These are phyloP conservation scores for Aurifilum marmelostoma DNA, from an alignment of 2,329 filamentous ascomycete species.

Conservation along the genomic window DNA sequence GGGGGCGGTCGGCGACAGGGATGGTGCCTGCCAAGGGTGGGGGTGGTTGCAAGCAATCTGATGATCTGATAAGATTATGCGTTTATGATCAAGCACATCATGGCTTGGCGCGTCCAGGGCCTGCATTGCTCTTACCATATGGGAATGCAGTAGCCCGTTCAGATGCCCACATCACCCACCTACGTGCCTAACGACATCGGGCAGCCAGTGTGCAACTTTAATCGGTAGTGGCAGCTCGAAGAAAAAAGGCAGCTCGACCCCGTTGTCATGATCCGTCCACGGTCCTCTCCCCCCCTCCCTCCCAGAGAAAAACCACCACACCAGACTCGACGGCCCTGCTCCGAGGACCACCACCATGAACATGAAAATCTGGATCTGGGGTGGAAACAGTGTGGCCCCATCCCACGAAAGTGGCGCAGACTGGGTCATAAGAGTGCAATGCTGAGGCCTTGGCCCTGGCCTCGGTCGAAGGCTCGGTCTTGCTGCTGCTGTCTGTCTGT, in stretches of 20 bases:
- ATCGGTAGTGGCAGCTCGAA: not conserved
- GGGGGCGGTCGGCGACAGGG: not conserved
- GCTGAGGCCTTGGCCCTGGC: not conserved
- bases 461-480: not conserved
- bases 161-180: not conserved
- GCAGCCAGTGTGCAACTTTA: not conserved
- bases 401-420: slow-evolving; percentile 9
- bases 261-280: not conserved
- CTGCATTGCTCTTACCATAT: not conserved
- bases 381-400: not conserved
- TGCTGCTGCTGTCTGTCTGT: not conserved
- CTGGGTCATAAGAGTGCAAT: not conserved
- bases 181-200: not conserved
- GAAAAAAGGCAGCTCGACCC: too few relatives aligned
- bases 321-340: not conserved
- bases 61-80: slow-evolving; percentile 14
- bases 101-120: not conserved
- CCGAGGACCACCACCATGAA: not conserved
- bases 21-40: not conserved
- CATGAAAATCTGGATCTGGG: not conserved
- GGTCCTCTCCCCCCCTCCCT: not conserved
- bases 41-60: not conserved
- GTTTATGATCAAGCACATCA: not conserved
- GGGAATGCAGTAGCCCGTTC: not conserved
- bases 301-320: not conserved